These are phyloP conservation scores for Aureobasidium leucospermi DNA, from an alignment of 2,329 filamentous ascomycete genomes.

Conservation along the genomic window DNA sequence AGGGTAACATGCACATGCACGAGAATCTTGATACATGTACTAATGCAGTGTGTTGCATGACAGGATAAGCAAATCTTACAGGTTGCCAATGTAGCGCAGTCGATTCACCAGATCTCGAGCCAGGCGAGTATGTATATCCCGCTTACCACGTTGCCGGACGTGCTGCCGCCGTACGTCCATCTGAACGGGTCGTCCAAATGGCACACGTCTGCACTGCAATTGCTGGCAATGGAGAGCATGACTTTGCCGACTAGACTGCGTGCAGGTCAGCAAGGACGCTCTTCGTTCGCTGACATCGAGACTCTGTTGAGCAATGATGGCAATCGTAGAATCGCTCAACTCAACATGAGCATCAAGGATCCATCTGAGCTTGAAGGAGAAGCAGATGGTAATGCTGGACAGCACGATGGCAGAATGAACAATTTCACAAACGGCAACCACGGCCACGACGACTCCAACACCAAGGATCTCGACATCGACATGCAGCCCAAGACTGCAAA, in stretches of 20 bases:
- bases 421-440: slow-evolving; percentile 23
- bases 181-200: slow-evolving; percentile 62
- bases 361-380: slow-evolving; percentile 25
- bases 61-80: slow-evolving; percentile 58
- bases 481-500: slow-evolving; percentile 15
- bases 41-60: not conserved
- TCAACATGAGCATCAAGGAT: slow-evolving; percentile 57
- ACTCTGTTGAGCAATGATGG: slow-evolving; percentile 65
- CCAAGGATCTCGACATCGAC: slow-evolving; percentile 21
- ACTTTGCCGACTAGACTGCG: slow-evolving; percentile 68
- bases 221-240: slow-evolving; percentile 68
- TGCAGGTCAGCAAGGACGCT: slow-evolving; percentile 33
- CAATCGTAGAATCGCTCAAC: slow-evolving; percentile 69
- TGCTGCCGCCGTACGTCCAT: slow-evolving; percentile 49
- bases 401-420: slow-evolving; percentile 26
- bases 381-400: slow-evolving; percentile 20
- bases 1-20: slow-evolving; percentile 16
- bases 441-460: not conserved
- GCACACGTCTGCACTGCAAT: slow-evolving; percentile 72
- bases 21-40: slow-evolving; percentile 9
- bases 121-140: slow-evolving; percentile 74
- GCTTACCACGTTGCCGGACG: slow-evolving; percentile 54
- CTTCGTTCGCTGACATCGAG: slow-evolving; percentile 56
- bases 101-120: slow-evolving; percentile 59
- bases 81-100: slow-evolving; percentile 66